Evolutionary conservation across 1,284 basidiomycete species (phyloP), one percentile per base, ranked within the genome.

Genomic region (Puccinia hordei): DNA sequence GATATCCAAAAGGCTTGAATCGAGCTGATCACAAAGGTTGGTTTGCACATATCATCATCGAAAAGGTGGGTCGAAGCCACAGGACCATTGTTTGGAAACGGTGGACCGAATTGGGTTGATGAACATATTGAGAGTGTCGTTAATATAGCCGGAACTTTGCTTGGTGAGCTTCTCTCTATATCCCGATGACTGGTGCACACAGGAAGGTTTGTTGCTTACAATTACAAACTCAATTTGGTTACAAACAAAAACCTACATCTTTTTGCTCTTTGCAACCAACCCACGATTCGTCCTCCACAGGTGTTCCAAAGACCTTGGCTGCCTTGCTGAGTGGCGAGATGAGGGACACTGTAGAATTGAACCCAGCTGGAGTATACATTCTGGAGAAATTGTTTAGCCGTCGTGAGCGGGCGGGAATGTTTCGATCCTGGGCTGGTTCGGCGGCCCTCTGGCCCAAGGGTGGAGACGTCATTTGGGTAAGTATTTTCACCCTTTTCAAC

Each of bases 61-160:
- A 53, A 71, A 59, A 98, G 98, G 88, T 98, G 96, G 97, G 95
- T 97, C 0, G 97, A 99, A 86, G 92, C 93, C 0, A 89, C 92
- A 24, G 86, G 88, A 68, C 85, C 84, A 79, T 82, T 86, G 2
- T 92, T 92, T 83, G 96, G 96, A 5, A 90, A 90, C 3, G 96
- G 94, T 22, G 97, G 96, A 0, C 87, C 90, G 1, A 87, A 89
- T 44, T 99, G 97, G 97, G 93, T 97, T 22, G 95, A 98, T 88
- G 92, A 84, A n/a, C 87, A 88, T 82, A 83, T 87, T 27, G 85
- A 85, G 63, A 84, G 84, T 8, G 86, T 86, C 82, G 12, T 96
- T 77, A 90, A 92, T 80, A 90, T 98, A 81, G 93, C 91, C 1
- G 96, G 96, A 0, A 93, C 95, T 10, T 90, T 96, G 86, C 87